Base-by-base conservation (phyloP, 73 alveolate species). In the Paramecium bursaria region DNA sequence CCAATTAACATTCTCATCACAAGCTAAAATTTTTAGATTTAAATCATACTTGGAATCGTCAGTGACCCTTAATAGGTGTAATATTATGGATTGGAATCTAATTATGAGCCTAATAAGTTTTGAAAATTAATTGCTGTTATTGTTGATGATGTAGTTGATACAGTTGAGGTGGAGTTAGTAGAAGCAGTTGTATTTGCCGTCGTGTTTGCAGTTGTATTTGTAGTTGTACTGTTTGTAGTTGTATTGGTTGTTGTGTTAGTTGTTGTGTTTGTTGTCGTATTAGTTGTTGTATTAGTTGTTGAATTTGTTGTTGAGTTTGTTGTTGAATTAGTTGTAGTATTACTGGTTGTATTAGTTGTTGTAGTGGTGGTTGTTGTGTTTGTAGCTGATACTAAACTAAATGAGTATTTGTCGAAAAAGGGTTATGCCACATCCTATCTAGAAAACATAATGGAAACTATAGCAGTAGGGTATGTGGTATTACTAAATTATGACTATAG, bases 1-100 rank as follows among this genome's bases (percentile, higher is more conserved):
- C 89, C 89, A 79, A 23, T 79, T 79, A 15, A 79, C 89, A 79
- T 39, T 53, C n/a, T 79, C 89, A 39, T 19, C 31, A 19, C 89
- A 79, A 52, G 26, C 82, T 67, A 67, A 33, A 13, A 15, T 10
- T 2, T 15, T 11, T n/a, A 1, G 17, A 4, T 3, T 7, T 21
- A 15, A 9, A 33, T 15, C 13, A 0, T 30, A 67, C 50, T 50
- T 31, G 89, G 89, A 44, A 42, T 31, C 15, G 89, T 79, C 13
- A 54, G 54, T 7, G 89, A 79, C 3, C 89, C 89, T 13, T 48
- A 35, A 55, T 79, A 79, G 29, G 89, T 53, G 17, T 79, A 79
- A 53, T 79, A 79, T 17, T 67, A 48, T 19, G 75, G 54, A 35
- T 48, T 52, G 1, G 89, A 54, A 54, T 79, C 89, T 54, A 79